These are phyloP conservation scores for Pythium plurisporium DNA, from an alignment of 352 stramenopile genomes.

Conservation along the genomic window DNA sequence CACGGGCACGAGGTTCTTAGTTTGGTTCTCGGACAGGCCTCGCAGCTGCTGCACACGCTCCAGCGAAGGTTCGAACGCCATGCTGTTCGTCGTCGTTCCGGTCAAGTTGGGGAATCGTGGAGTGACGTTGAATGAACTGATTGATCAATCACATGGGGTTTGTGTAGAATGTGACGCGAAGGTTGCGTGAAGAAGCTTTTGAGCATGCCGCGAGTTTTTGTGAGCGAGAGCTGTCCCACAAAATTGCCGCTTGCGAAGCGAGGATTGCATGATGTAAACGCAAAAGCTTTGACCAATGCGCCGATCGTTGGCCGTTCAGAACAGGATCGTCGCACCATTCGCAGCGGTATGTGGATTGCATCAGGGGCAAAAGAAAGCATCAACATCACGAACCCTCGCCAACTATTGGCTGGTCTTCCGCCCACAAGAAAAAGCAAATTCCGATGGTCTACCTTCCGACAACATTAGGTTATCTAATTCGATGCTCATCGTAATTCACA, in stretches of 20 bases:
- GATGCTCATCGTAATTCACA: background rate
- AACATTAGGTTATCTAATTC: conserved; percentile 4
- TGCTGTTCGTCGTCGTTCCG: conserved; percentile 13
- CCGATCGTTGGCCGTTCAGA: too few species aligned
- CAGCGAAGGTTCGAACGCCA: conserved; percentile 56
- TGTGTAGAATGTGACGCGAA: conserved; percentile 20
- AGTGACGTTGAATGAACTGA: conserved; percentile 11
- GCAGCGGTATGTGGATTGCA: conserved; percentile 15
- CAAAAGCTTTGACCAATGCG: too few species aligned
- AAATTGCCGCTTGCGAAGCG: conserved; percentile 9
- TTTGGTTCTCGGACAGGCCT: conserved; percentile 42
- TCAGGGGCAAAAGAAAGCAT: conserved; percentile 14
- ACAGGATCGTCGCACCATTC: background rate
- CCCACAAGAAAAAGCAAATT: conserved; percentile 25
- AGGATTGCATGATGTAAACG: conserved; percentile 6
- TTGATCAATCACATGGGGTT: conserved; percentile 23
- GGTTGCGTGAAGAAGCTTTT: conserved; percentile 14
- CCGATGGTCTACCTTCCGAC: conserved; percentile 9
- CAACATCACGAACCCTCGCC: conserved; percentile 3
- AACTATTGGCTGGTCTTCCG: conserved; percentile 10
- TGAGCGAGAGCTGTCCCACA: background rate
- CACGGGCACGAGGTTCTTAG: conserved; percentile 84
- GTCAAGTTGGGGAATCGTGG: background rate
- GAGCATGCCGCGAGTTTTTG: conserved; percentile 8
- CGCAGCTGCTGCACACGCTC: conserved; percentile 64